Evolutionary conservation across 2,329 filamentous ascomycete genomes (phyloP).

Genomic region (Penicillium glabrum): DNA sequence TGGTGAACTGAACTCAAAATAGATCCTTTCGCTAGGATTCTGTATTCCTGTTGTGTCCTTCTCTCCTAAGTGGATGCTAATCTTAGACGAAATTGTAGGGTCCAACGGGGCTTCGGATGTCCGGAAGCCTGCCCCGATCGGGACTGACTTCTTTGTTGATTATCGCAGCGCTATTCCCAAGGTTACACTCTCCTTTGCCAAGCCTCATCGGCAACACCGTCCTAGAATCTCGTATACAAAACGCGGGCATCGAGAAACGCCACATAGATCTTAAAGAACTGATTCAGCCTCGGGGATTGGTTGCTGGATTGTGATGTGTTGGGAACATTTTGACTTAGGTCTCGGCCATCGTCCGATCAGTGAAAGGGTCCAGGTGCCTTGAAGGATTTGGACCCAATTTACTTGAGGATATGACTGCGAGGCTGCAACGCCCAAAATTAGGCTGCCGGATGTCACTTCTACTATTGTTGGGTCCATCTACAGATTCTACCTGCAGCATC

Average conservation of each 20-base stretch:
- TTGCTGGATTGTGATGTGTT: not conserved
- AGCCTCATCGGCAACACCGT: not conserved
- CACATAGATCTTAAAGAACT: not conserved
- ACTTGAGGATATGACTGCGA: not conserved
- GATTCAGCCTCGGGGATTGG: not conserved
- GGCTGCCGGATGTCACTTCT: not conserved
- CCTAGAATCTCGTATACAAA: not conserved
- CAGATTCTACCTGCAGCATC: not conserved
- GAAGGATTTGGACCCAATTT: not conserved
- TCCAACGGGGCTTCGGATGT: not conserved
- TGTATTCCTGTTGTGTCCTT: not conserved
- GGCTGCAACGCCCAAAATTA: not conserved
- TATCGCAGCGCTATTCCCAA: too few species aligned
- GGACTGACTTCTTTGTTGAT: not conserved
- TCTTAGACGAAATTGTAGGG: not conserved
- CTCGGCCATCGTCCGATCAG: not conserved
- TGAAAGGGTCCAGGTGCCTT: not conserved
- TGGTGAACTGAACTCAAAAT: not conserved
- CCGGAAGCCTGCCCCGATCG: not conserved
- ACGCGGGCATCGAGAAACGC: not conserved
- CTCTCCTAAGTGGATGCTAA: not conserved
- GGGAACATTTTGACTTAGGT: not conserved
- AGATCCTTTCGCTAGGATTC: not conserved
- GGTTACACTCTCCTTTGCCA: not conserved
- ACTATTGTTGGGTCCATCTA: not conserved